Evolutionary conservation across 306 rosid genomes (phyloP), one percentile per base, ranked within the genome.

Genomic region (Arachis stenosperma): DNA sequence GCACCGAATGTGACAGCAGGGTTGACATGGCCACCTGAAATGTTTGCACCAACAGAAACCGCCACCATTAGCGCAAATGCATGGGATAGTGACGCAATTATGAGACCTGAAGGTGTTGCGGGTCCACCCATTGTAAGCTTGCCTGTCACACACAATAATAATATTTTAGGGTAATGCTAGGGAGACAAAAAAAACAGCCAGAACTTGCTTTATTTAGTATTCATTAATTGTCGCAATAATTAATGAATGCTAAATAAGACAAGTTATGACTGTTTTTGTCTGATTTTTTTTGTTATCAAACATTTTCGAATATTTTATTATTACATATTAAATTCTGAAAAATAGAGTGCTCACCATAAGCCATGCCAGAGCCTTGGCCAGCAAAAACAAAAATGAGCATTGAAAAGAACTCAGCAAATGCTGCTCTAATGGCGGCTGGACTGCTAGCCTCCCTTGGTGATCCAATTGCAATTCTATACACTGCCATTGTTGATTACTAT

Each of bases 351-450:
- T 81, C 75, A 89, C 91, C 77, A 50, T 84, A 87, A 64, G 96
- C 96, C 89, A 89, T 83, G 67, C 91, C 93, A 39, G 93, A 91
- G 58, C 96, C 97, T 84, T 89, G 88, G 0, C 97, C 97, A 63
- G 96, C 96, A 68, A 91, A 91, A 27, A 91, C 92, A 73, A 91
- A 91, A 62, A 91, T 89, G 15, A 89, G 48, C 91, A 76, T 89
- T 3, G 97, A 91, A 68, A 91, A 89, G 75, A 91, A 89, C 69
- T 91, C 97, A 0, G 96, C 90, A 3, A 87, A 74, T 3, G 90
- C 91, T 0, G 96, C 96, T 78, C 86, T 82, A 8, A 91, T 81
- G 27, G 96, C 97, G 29, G 89, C 91, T 0, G 96, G 97, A 5
- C 78, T 84, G 77, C 90, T 86, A 2, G 93, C 97, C 87, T 91